These are phyloP conservation scores for Fusarium metavorans DNA, from an alignment of 2,329 filamentous ascomycete species.

Conservation along the genomic window DNA sequence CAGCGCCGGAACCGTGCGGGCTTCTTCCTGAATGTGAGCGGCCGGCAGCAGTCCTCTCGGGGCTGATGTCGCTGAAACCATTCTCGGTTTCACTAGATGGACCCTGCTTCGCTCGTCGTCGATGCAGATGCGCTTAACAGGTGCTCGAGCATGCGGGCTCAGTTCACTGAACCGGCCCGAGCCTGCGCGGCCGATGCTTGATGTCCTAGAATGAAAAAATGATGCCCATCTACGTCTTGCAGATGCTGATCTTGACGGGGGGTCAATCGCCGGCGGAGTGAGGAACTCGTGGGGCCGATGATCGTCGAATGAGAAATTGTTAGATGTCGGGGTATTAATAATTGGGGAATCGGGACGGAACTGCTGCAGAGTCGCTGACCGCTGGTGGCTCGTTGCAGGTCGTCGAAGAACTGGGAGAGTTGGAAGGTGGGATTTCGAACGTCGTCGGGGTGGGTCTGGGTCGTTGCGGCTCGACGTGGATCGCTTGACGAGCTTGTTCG, in stretches of 20 bases:
- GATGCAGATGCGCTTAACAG: constrained; percentile 46
- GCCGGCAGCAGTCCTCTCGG: constrained; percentile 38
- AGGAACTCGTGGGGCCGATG: constrained; percentile 47
- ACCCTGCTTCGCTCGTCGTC: constrained; percentile 42
- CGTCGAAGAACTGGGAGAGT: constrained; percentile 75
- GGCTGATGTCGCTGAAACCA: constrained; percentile 48
- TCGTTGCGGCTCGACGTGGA: constrained; percentile 67
- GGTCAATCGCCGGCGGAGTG: constrained; percentile 43
- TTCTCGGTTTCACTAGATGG: constrained; percentile 53
- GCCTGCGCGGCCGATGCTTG: constrained; percentile 38
- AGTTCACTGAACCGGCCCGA: constrained; percentile 45
- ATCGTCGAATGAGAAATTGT: constrained; percentile 53
- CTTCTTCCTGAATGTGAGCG: constrained; percentile 41
- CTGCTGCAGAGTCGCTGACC: constrained; percentile 77
- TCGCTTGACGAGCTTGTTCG: constrained; percentile 84
- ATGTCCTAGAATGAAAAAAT: constrained; percentile 64
- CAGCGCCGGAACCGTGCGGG: constrained; percentile 12
- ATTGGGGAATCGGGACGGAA: constrained; percentile 50
- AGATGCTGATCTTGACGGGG: constrained; percentile 28
- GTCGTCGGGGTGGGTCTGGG: constrained; percentile 58
- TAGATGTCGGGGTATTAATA: constrained; percentile 39
- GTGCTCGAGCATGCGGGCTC: constrained; percentile 39
- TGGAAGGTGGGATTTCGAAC: constrained; percentile 71
- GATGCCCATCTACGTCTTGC: constrained; percentile 61
- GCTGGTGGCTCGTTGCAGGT: constrained; percentile 83